Conservation (phyloP, 176 grass and related monocot species). For the Puccinellia tenuiflora region DNA sequence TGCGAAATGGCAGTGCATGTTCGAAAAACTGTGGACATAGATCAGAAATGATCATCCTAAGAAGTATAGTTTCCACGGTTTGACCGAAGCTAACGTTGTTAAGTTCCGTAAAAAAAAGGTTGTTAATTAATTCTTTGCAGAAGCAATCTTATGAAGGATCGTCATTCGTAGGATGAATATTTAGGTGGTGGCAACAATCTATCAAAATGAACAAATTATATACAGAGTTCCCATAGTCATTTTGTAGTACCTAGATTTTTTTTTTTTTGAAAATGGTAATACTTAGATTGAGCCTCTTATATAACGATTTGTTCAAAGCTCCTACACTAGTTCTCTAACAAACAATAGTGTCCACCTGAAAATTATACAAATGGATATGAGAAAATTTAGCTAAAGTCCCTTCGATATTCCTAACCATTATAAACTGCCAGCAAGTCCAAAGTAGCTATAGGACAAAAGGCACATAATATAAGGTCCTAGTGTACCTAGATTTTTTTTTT, state of each 20-base stretch:
- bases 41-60: background rate
- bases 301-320: background rate
- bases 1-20: background rate
- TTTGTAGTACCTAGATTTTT: background rate
- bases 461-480: slow-evolving; percentile 25
- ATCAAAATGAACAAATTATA: background rate
- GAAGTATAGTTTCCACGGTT: slow-evolving; percentile 1
- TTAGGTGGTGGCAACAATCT: background rate
- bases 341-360: background rate
- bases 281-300: background rate
- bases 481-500: too few relatives aligned
- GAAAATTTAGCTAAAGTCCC: background rate
- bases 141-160: background rate
- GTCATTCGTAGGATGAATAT: background rate
- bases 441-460: slow-evolving; percentile 30
- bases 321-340: background rate
- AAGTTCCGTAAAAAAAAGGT: too few relatives aligned
- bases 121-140: too few relatives aligned
- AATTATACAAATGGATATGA: background rate
- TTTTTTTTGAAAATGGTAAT: too few relatives aligned
- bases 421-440: slow-evolving; percentile 5
- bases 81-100: background rate
- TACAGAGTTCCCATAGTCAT: background rate
- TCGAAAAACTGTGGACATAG: background rate
- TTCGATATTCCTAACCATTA: background rate